Evolutionary conservation across 1,284 basidiomycete species (phyloP), one percentile per base, ranked within the genome.

Genomic region (Melampsora americana): DNA sequence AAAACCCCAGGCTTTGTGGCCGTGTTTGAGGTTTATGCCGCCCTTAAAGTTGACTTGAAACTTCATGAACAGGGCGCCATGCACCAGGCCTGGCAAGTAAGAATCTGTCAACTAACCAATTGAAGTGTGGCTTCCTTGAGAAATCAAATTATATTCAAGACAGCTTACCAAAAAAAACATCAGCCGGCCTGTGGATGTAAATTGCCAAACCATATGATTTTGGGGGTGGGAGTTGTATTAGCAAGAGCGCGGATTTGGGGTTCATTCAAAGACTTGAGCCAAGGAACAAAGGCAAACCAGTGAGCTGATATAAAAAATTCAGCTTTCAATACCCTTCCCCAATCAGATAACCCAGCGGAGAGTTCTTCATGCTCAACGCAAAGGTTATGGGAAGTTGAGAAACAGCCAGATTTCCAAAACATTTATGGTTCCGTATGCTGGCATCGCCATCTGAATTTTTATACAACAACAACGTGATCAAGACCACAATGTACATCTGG

Each of bases 351-450:
- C 44, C 65, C 14, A 75, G 48, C n/a, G 72, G 72, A 11, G 42
- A 59, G 61, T 75, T 75, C 26, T 75, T 75, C 65, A 75, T 75
- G 11, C 46, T 39, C n/a, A 75, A 48, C 0, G 20, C 50, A 53
- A 75, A 67, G n/a, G 60, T 44, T 11, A 75, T 30, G 12, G 72
- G 72, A 42, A 75, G 59, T 75, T 75, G 72, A 30, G 72, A 44
- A 61, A 75, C 44, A 11, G 72, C 72, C 26, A 75, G 20, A 20
- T 60, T 61, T 3, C 72, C 72, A 48, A 75, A 75, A n/a, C 72
- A 35, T 35, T 62, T 67, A 39, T 60, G 67, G 30, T 75, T 75
- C 35, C n/a, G 44, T 12, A 62, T n/a, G 56, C 72, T 73, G 18
- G 5, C 26, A n/a, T 26, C 23, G 23, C 30, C 44, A 18, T 75